Evolutionary conservation across 805 yeast species (phyloP), one percentile per base, ranked within the genome.

Genomic region (Kodamaea kakaduensis): DNA sequence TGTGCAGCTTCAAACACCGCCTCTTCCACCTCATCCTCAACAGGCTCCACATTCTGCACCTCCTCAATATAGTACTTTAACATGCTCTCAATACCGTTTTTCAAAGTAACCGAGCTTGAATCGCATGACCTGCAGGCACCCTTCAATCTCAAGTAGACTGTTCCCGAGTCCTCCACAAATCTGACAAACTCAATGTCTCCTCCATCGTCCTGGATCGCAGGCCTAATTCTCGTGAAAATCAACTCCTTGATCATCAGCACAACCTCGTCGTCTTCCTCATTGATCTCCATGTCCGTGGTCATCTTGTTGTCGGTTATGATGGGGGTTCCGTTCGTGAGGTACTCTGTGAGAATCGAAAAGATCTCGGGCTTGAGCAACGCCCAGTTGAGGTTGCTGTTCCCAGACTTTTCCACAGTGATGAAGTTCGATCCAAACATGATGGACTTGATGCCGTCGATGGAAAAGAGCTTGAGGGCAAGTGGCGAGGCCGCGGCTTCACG

Each of bases 351-450:
- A 14, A 75, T 67, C 10, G 77, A 67, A 43, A 80, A 80, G 23
- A 80, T 77, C 50, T 79, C 84, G 0, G 86, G 85, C 53, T 80
- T 80, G 34, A 80, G 58, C 15, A 78, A 50, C 31, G 75, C 56
- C 87, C 87, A 80, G 32, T 68, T 60, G 17, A 72, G 67, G 45
- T 73, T 76, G 6, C 54, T 56, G 20, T 59, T 50, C 12, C 18
- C 29, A 14, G 58, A 52, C 56, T 85, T 85, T 50, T 84, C 90
- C 12, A 87, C 75, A 1, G 96, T 87, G 43, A 87, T 81, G 57
- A 88, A 87, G 57, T 87, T 81, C 3, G 81, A 69, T 2, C 96
- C 96, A 51, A 84, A 78, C 81, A 87, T 73, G 34, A 87, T 77
- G 1, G 87, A 72, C 28, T 70, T 70, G 24, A 87, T 75, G 3